These are phyloP conservation scores for Dryadomyces quercus-mongolicae DNA, from an alignment of 2,329 filamentous ascomycete genomes.

Conservation along the genomic window DNA sequence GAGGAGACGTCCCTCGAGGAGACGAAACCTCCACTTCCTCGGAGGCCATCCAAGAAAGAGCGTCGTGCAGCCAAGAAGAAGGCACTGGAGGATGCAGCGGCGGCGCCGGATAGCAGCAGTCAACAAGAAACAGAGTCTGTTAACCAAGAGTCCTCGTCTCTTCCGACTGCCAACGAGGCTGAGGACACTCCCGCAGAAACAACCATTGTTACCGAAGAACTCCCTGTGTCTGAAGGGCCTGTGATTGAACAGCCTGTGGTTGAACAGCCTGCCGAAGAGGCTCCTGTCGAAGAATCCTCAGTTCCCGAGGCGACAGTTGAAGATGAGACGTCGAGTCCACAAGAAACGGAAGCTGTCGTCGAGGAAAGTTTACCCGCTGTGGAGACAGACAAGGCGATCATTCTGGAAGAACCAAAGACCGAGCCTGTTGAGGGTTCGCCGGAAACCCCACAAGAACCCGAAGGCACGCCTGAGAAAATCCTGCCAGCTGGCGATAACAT, in stretches of 20 bases:
- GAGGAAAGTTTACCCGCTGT: not conserved
- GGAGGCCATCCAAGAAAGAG: constrained; percentile 2
- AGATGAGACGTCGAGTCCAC: not conserved
- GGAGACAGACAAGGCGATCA: too few relatives aligned
- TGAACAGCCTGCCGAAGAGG: not conserved
- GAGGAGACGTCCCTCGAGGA: not conserved
- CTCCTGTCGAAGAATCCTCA: not conserved
- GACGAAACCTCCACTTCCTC: not conserved
- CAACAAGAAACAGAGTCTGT: not conserved
- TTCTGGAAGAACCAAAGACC: not conserved
- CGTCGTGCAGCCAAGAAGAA: not conserved
- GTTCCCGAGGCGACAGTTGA: not conserved
- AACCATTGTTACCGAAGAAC: too few relatives aligned
- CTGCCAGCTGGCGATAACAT: too few relatives aligned
- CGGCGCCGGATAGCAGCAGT: too few relatives aligned
- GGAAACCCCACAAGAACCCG: not conserved
- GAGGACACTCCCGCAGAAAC: too few relatives aligned
- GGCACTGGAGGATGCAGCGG: not conserved
- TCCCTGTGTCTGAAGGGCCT: too few relatives aligned
- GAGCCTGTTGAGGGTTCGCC: not conserved
- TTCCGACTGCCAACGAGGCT: too few relatives aligned
- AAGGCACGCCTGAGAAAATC: too few relatives aligned
- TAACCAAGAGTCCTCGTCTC: not conserved
- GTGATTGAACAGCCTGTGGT: not conserved
- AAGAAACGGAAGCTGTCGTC: not conserved